phyloP scores from a whole-genome alignment of 2,329 filamentous ascomycete genomes.

The Leptographium lundbergii region DNA sequence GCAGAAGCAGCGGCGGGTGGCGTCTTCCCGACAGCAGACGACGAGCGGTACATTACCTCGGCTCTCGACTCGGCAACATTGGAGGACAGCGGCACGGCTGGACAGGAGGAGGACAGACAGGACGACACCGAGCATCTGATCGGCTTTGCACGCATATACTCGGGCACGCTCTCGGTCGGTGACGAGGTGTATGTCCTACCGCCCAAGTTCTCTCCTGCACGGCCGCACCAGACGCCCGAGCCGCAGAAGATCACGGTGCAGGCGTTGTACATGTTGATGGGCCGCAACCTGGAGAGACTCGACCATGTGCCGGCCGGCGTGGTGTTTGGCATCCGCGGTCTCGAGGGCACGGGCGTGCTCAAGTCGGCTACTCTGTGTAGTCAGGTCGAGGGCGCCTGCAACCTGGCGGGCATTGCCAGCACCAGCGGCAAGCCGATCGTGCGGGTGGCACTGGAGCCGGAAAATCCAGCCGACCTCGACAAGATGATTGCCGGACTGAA shows the following conservation, averaged over 20 bases:
- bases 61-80: constrained; percentile 6
- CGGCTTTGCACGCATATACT: constrained; percentile 89
- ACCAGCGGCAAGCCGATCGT: constrained; percentile 83
- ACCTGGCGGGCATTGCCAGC: constrained; percentile 69
- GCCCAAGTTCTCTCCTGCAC: constrained; percentile 81
- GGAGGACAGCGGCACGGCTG: constrained; percentile 19
- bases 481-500: constrained; percentile 88
- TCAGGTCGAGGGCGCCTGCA: constrained; percentile 72
- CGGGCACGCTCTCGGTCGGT: constrained; percentile 76
- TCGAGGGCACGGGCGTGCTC: constrained; percentile 75
- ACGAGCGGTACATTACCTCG: constrained; percentile 1
- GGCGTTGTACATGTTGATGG: constrained; percentile 92
- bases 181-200: constrained; percentile 84
- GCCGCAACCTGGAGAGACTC: constrained; percentile 71
- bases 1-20: neutral
- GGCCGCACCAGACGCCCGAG: constrained; percentile 57
- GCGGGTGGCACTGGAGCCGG: constrained; percentile 86
- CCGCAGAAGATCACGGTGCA: constrained; percentile 76
- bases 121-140: constrained; percentile 79
- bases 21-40: constrained; percentile 23
- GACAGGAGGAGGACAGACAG: constrained; percentile 34
- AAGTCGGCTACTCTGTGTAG: constrained; percentile 93
- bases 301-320: constrained; percentile 82
- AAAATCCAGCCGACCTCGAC: constrained; percentile 77
- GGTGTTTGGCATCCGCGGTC: constrained; percentile 85